Evolutionary conservation across 768 basidiomycete genomes (phyloP), one percentile per base, ranked within the genome.

Genomic region (Rhizopogon roseolus): DNA sequence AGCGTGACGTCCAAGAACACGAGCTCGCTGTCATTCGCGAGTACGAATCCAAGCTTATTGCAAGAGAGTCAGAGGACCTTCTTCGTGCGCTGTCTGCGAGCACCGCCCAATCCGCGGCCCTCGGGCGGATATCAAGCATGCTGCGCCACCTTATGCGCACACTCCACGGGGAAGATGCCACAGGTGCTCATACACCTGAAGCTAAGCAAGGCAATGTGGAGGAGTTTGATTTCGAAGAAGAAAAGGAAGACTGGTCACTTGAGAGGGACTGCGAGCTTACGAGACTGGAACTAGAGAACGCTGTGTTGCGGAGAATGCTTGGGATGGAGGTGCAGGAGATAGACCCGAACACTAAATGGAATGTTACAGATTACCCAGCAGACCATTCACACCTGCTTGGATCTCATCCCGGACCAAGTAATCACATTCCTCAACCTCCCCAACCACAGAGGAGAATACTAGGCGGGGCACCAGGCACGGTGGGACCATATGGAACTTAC

Each of bases 1-100:
- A 98, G 94, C 85, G 91, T 74, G 89, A 94, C 54, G 87, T 95
- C 0, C 95, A 98, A 70, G 88, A 92, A 68, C 89, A 89, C 62
- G 94, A 98, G 66, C 80, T 98, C 9, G 81, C 91, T 0, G 72
- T 97, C 39, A 87, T 94, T 52, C 86, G 90, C 2, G 93, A 97
- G 60, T 97, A 95, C 69, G 95, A 98, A 66, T 80, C 85, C 19
- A 81, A 88, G 57, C 76, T 99, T n/a, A 74, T 92, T 41, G 79
- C 78, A 44, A 78, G 81, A 45, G 90, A 93, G 62, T 87, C 88
- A 29, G 82, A 84, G 59, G 79, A 80, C 44, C 76, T 87, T 4
- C 69, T 75, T 4, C 72, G 76, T 43, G 78, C 82, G 25, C 79
- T 93, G 0, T 73, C 75, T 6, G 72, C 78, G n/a, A 81, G 80